Conservation (phyloP, 306 rosid species). For the Vigna hirtella region DNA sequence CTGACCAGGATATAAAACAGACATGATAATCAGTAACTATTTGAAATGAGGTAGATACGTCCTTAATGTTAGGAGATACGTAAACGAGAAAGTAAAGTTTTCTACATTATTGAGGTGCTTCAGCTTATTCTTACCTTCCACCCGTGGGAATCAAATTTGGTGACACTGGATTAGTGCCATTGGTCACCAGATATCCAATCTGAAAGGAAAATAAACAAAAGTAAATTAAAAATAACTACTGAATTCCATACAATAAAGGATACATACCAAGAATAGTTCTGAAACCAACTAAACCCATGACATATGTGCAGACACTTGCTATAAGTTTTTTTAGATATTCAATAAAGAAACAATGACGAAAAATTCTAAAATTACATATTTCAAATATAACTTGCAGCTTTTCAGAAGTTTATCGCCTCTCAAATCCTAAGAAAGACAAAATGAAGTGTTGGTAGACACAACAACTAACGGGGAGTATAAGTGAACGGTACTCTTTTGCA, state of each 20-base stretch:
- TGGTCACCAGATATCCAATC: slow-evolving; percentile 62
- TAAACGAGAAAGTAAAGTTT: neutral
- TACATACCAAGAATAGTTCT: slow-evolving; percentile 20
- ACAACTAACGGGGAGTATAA: neutral
- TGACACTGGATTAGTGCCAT: slow-evolving; percentile 26
- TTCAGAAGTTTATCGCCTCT: neutral
- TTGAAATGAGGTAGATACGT: neutral
- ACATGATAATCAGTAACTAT: slow-evolving; percentile 25
- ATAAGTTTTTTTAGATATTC: neutral
- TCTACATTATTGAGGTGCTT: neutral
- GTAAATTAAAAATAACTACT: slow-evolving; percentile 28
- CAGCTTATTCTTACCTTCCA: slow-evolving; percentile 58
- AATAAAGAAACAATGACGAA: neutral
- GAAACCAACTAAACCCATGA: neutral
- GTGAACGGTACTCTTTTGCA: neutral
- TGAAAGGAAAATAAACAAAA: slow-evolving; percentile 40
- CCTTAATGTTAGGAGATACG: neutral
- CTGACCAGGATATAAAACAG: slow-evolving; percentile 45
- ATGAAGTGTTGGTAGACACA: neutral
- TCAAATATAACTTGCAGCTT: neutral
- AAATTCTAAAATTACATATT: neutral
- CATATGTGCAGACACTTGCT: neutral
- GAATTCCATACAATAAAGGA: slow-evolving; percentile 11
- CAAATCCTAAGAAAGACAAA: slow-evolving; percentile 22
- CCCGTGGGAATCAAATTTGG: slow-evolving; percentile 52